Conservation (phyloP, 2,329 filamentous ascomycete species). For the Colletotrichum aenigma region DNA sequence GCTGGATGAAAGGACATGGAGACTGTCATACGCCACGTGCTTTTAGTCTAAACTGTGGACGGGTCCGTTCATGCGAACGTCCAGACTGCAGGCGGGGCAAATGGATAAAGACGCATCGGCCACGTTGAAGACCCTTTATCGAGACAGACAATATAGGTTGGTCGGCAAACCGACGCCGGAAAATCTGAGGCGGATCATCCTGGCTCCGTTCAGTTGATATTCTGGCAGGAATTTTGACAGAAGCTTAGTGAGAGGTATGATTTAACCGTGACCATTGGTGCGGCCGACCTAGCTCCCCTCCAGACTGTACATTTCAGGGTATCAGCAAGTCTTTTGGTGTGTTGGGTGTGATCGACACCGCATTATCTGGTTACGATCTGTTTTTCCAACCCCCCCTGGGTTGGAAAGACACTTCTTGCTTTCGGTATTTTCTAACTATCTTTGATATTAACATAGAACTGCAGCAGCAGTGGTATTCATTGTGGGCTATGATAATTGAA, state of each 20-base stretch:
- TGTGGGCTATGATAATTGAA: accelerated
- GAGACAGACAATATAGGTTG: neutral
- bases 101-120: neutral
- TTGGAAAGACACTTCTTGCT: no score
- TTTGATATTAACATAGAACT: no score
- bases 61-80: neutral
- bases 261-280: neutral
- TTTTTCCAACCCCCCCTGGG: no score
- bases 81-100: neutral
- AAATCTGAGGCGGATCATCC: neutral
- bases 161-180: neutral
- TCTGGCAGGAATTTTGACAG: neutral
- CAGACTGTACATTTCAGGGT: no score
- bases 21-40: neutral
- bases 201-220: neutral
- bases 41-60: neutral
- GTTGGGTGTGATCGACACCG: no score
- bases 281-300: neutral
- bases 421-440: no score
- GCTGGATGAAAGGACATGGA: neutral
- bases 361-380: no score
- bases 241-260: neutral
- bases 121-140: neutral
- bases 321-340: no score
- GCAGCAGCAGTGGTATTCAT: neutral